Percentiles rank a stretch among this genome's conserved stretches.
Conservation (phyloP, 164 flowering plant species). For the Vitis rupestris region DNA sequence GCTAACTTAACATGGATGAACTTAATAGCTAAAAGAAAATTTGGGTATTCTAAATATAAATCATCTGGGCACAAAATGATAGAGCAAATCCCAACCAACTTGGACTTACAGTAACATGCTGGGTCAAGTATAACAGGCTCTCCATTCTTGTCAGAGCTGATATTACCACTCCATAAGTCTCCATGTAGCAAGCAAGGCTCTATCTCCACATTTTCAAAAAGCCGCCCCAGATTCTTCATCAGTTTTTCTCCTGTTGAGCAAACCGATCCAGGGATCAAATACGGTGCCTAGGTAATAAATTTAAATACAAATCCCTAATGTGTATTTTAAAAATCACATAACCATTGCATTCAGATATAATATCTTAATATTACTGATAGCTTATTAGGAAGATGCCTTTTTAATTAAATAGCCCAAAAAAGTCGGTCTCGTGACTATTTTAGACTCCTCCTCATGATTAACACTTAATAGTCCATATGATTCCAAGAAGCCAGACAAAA, state of each 20-base stretch:
- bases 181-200: constrained; percentile 98
- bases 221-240: constrained; percentile 64
- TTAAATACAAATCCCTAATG: background rate
- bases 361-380: too few relatives aligned
- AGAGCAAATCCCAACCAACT: constrained; percentile 3
- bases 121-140: constrained; percentile 97
- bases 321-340: background rate
- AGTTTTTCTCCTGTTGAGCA: constrained; percentile 67
- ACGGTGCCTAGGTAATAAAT: background rate
- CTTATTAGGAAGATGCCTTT: background rate
- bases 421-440: background rate
- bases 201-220: constrained; percentile 67
- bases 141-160: constrained; percentile 79
- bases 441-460: background rate
- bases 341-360: background rate
- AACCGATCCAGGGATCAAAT: background rate
- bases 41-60: too few relatives aligned
- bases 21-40: too few relatives aligned
- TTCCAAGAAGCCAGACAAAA: background rate
- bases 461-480: background rate
- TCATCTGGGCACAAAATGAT: background rate
- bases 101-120: constrained; percentile 93
- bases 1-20: too few relatives aligned
- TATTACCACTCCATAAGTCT: constrained; percentile 97
- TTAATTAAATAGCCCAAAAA: background rate